Percentiles rank a stretch among this genome's conserved stretches.
phyloP scores from a whole-genome alignment of 805 yeast species.

The Candida suzukii region DNA sequence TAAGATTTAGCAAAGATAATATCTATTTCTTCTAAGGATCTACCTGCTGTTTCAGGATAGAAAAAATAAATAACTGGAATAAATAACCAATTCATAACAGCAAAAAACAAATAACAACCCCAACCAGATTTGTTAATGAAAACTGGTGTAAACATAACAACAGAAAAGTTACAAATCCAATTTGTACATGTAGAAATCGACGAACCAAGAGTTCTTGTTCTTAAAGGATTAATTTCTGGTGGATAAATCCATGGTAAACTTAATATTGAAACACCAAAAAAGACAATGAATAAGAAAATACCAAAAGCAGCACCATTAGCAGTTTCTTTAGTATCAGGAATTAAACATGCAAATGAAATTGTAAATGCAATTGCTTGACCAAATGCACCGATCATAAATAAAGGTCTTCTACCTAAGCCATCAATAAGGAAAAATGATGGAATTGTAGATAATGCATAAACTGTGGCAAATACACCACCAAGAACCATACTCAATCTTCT shows the following conservation, averaged over 20 bases:
- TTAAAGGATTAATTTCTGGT: constrained; percentile 58
- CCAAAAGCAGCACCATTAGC: constrained; percentile 69
- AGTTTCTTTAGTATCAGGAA: constrained; percentile 29
- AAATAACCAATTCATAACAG: constrained; percentile 52
- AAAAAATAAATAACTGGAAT: constrained; percentile 57
- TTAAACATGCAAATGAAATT: constrained; percentile 43
- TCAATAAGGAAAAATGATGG: constrained; percentile 51
- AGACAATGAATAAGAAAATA: constrained; percentile 48
- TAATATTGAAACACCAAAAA: constrained; percentile 43
- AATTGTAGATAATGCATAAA: constrained; percentile 53
- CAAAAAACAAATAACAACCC: constrained; percentile 68
- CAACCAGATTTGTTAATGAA: constrained; percentile 45
- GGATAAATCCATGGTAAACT: constrained; percentile 54
- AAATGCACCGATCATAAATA: constrained; percentile 34
- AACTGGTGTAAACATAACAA: constrained; percentile 61
- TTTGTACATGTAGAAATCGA: constrained; percentile 56
- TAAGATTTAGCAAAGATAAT: constrained; percentile 57
- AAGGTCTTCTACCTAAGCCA: constrained; percentile 51
- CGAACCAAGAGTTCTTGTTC: constrained; percentile 67
- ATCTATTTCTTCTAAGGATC: constrained; percentile 70
- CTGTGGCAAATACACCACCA: constrained; percentile 60
- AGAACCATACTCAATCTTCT: constrained; percentile 50
- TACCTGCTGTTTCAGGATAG: constrained; percentile 75
- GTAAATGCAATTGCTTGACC: constrained; percentile 45
- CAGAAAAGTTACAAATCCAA: constrained; percentile 64